These are phyloP conservation scores for Pyricularia grisea DNA, from an alignment of 2,329 filamentous ascomycete species.

Conservation along the genomic window DNA sequence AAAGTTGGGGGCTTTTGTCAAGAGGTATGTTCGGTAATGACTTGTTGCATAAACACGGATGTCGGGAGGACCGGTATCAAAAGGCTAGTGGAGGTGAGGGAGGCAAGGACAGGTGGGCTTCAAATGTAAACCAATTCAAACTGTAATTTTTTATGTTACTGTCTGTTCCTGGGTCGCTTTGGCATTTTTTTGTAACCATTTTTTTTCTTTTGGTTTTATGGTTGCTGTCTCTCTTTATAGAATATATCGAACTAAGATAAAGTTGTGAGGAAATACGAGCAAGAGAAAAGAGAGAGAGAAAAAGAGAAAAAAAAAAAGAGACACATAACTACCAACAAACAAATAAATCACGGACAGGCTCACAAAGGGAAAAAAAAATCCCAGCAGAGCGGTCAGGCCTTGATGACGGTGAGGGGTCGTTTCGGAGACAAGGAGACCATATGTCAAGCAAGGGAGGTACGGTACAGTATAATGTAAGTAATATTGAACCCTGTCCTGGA, in stretches of 20 bases:
- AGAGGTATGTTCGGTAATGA: neutral
- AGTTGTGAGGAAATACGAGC: too few relatives aligned
- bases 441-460: neutral
- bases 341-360: neutral
- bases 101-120: neutral
- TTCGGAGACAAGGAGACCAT: neutral
- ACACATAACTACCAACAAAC: neutral
- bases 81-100: neutral
- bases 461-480: neutral
- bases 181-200: too few relatives aligned
- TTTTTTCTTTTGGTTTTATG: too few relatives aligned
- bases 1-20: neutral
- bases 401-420: neutral
- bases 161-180: too few relatives aligned
- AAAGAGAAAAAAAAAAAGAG: neutral
- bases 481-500: neutral
- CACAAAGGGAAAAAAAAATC: neutral
- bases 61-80: neutral
- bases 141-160: too few relatives aligned
- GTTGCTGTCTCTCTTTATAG: too few relatives aligned
- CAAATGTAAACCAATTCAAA: neutral
- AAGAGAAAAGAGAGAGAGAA: too few relatives aligned
- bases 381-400: neutral
- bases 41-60: neutral
- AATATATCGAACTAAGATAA: too few relatives aligned